Base-by-base conservation (phyloP, 805 yeast species). In the Cyberlindnera xishuangbannaensis region DNA sequence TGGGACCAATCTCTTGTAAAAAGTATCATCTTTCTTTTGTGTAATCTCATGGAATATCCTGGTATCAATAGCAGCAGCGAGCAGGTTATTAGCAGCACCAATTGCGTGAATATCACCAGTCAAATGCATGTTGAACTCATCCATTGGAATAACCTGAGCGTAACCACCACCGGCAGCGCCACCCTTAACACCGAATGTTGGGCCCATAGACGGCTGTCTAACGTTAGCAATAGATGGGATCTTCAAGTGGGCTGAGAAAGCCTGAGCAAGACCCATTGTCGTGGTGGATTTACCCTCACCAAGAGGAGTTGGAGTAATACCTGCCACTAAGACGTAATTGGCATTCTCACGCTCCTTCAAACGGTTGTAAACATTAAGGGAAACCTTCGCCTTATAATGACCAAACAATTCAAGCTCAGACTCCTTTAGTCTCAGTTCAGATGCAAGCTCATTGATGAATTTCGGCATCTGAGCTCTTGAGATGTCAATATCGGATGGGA, bases 161-260 rank as follows among this genome's bases (percentile, higher is more conserved):
- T 81, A 82, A 40, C 92, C 92, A 58, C 92, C 90, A 56, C 92
- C 92, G 7, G 92, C 92, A 47, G 92, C 92, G 62, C 92, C 92
- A 61, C 92, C 92, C 58, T 82, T 82, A 47, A 82, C 80, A 63
- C 92, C 92, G 51, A 82, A 82, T 14, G 92, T 82, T 44, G 92
- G 92, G 36, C 92, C 92, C 88, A 82, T 80, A 7, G 87, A 78
- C 17, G 92, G 92, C 57, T 82, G 92, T 67, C 92, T 74, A 33
- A 82, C 92, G 54, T 81, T 82, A 44, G 90, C 92, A 53, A 82
- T 71, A 11, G 80, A 79, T 39, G 79, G 75, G 46, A 73, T 67
- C 33, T 73, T 67, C 57, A 82, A 64, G 51, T 79, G 87, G 24
- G 87, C 87, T 43, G 87, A 83, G 40, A 82, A 62, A 12, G 88